A percentile compares a stretch with the other conserved stretches of the same genome.
phyloP scores from a whole-genome alignment of 2,329 filamentous ascomycete species.

The Metarhizium guizhouense region DNA sequence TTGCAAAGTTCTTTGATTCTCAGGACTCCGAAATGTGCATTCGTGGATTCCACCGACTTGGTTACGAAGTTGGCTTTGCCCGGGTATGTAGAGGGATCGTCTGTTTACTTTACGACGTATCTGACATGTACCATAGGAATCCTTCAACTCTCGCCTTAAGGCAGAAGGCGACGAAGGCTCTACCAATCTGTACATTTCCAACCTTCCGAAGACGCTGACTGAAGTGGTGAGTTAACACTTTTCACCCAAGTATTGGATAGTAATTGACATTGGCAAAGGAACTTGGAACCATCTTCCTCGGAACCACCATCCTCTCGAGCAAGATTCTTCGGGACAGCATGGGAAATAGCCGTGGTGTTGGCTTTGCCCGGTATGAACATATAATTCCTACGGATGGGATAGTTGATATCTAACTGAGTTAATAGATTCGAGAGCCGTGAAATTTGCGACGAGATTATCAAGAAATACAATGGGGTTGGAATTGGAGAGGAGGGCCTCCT shows the following conservation, averaged over 20 bases:
- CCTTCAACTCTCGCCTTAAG: constrained; percentile 96
- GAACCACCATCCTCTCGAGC: constrained; percentile 80
- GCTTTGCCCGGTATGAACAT: constrained; percentile 75
- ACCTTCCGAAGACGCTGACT: constrained; percentile 83
- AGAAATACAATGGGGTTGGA: constrained; percentile 71
- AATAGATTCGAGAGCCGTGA: constrained; percentile 83
- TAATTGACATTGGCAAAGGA: constrained; percentile 38
- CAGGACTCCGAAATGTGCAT: constrained; percentile 93
- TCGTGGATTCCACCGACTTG: constrained; percentile 84
- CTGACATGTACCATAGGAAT: constrained; percentile 55
- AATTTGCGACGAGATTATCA: constrained; percentile 82
- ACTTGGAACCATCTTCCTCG: constrained; percentile 67
- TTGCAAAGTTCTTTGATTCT: constrained; percentile 87
- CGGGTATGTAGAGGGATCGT: constrained; percentile 45
- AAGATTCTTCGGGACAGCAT: constrained; percentile 89
- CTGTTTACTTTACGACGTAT: neutral
- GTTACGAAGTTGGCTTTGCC: constrained; percentile 96
- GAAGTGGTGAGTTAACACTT: constrained; percentile 59
- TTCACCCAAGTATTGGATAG: neutral
- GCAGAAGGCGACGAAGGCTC: constrained; percentile 83
- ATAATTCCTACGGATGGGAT: neutral
- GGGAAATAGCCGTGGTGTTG: constrained; percentile 91
- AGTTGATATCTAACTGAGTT: neutral
- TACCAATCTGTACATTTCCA: constrained; percentile 97
- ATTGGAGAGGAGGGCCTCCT: constrained; percentile 73